Conservation (phyloP, 345 rosid genomes). For the Raphanus sativus region DNA sequence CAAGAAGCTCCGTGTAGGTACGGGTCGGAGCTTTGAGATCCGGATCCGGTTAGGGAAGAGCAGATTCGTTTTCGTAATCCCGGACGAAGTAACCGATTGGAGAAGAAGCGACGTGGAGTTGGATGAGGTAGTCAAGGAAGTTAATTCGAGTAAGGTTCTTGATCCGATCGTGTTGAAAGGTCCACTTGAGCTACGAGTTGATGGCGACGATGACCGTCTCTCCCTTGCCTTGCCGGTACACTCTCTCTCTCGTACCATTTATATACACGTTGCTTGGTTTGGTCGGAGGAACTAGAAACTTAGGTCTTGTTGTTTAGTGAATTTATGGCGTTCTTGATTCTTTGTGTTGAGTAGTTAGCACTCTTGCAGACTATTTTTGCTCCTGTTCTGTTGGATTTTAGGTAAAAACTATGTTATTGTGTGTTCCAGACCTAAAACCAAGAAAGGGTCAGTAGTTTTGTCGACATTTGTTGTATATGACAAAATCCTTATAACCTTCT, state of each 20-base stretch:
- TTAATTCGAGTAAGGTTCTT: conserved; percentile 46
- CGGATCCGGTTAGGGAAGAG: conserved; percentile 64
- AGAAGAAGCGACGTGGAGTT: conserved; percentile 48
- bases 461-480: not conserved
- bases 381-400: conserved; percentile 7
- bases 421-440: not conserved
- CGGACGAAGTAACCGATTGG: conserved; percentile 57
- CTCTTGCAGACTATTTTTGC: not conserved
- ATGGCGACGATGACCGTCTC: conserved; percentile 38
- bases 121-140: conserved; percentile 35
- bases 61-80: conserved; percentile 48
- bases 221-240: conserved; percentile 61
- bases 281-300: not conserved
- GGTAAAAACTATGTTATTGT: not conserved
- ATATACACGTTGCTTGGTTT: not conserved
- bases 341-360: not conserved
- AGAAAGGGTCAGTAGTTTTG: not conserved
- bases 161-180: conserved; percentile 57
- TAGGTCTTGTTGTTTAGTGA: not conserved
- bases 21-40: conserved; percentile 53
- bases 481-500: too few relatives aligned
- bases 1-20: conserved; percentile 49
- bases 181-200: conserved; percentile 61
- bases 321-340: not conserved
- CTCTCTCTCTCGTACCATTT: not conserved